These are phyloP conservation scores for Pseudohalonectria lignicola DNA, from an alignment of 2,329 filamentous ascomycete genomes.

Conservation along the genomic window DNA sequence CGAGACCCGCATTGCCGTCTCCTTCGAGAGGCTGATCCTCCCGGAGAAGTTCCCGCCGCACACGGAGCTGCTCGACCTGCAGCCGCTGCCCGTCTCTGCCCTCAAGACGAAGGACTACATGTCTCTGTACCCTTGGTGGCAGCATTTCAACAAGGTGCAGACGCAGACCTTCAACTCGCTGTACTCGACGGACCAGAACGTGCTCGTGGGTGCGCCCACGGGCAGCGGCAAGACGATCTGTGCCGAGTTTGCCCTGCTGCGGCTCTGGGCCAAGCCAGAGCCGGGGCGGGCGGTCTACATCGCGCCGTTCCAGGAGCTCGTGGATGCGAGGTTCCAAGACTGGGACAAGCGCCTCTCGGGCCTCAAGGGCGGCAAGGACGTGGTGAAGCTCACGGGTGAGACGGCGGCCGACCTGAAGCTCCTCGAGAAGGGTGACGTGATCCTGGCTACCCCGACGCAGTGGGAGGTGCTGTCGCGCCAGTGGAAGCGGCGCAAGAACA, in stretches of 20 bases:
- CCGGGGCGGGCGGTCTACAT: constrained; percentile 82
- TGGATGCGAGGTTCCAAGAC: constrained; percentile 70
- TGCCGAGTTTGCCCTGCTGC: constrained; percentile 84
- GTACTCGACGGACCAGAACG: constrained; percentile 84
- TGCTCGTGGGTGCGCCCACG: constrained; percentile 84
- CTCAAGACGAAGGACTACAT: constrained; percentile 79
- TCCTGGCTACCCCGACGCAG: constrained; percentile 84
- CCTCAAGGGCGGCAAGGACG: constrained; percentile 72
- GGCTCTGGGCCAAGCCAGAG: constrained; percentile 67
- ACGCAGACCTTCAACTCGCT: constrained; percentile 94
- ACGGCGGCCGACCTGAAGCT: constrained; percentile 83
- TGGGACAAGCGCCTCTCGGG: constrained; percentile 70
- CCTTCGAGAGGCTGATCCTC: constrained; percentile 88
- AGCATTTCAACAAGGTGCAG: constrained; percentile 93
- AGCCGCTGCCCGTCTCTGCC: constrained; percentile 72
- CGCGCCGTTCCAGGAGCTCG: constrained; percentile 86
- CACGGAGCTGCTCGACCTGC: constrained; percentile 83
- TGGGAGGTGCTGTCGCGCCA: constrained; percentile 95
- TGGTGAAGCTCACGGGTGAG: constrained; percentile 90
- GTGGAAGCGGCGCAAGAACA: constrained; percentile 94
- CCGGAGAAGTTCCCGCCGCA: constrained; percentile 94
- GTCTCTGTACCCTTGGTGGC: constrained; percentile 71
- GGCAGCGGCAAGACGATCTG: constrained; percentile 96
- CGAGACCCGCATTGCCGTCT: constrained; percentile 84
- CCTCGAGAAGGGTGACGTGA: constrained; percentile 75